phyloP scores from a whole-genome alignment of 768 basidiomycete species.

The Thelephora aurantiotincta region DNA sequence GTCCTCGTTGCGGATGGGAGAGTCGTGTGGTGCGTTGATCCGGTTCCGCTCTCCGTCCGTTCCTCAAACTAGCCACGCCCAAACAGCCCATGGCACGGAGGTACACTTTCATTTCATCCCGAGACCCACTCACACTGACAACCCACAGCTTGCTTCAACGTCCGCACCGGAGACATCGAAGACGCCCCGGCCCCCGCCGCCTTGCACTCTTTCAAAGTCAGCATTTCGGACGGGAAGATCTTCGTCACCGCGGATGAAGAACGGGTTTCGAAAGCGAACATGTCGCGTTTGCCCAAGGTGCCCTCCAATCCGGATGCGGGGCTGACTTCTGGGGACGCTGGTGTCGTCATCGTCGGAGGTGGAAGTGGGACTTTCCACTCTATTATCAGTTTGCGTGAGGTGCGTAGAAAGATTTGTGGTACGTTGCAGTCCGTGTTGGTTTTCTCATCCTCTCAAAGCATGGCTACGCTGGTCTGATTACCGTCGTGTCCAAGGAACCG shows the following conservation, averaged over 20 bases:
- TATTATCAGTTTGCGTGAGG: slow-evolving; percentile 74
- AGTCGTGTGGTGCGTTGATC: slow-evolving; percentile 50
- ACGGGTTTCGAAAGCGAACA: slow-evolving; percentile 51
- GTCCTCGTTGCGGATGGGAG: slow-evolving; percentile 66
- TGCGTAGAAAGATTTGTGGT: slow-evolving; percentile 15
- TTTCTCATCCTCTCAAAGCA: slow-evolving; percentile 28
- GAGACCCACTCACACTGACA: not conserved
- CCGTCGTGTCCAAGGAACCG: slow-evolving; percentile 63
- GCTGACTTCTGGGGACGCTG: slow-evolving; percentile 34
- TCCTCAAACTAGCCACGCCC: slow-evolving; percentile 1
- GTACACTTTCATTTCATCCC: slow-evolving; percentile 21
- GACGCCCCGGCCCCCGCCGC: slow-evolving; percentile 78
- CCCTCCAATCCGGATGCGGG: slow-evolving; percentile 13
- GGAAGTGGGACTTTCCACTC: slow-evolving; percentile 68
- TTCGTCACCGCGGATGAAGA: slow-evolving; percentile 57
- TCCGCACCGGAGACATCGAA: slow-evolving; percentile 77
- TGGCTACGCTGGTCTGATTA: slow-evolving; percentile 66
- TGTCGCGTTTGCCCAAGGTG: slow-evolving; percentile 45
- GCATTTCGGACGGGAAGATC: slow-evolving; percentile 59
- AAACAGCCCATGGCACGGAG: slow-evolving; percentile 76
- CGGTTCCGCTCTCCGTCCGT: not conserved
- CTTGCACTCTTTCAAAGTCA: slow-evolving; percentile 64
- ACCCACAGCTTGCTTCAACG: slow-evolving; percentile 67
- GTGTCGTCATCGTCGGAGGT: slow-evolving; percentile 77
- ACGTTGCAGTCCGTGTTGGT: not conserved